A percentile compares a stretch with the other conserved stretches of the same genome.
Conservation (phyloP, 768 basidiomycete species). For the Suillus brevipes region DNA sequence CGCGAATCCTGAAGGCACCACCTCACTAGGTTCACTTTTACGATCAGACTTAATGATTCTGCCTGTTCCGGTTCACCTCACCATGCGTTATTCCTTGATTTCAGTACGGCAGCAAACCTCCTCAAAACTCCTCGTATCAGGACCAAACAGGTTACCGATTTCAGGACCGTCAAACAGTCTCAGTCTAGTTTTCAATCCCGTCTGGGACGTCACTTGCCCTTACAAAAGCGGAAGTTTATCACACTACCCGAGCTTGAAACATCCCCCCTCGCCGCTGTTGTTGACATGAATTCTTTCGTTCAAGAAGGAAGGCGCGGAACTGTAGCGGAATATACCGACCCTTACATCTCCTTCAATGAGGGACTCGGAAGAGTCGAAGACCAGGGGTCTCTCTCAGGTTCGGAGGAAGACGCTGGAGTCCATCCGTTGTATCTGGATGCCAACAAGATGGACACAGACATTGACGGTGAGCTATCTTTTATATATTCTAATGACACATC, state of each 20-base stretch:
- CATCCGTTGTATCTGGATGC: slow-evolving; percentile 30
- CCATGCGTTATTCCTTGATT: slow-evolving; percentile 34
- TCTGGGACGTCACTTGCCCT: slow-evolving; percentile 29
- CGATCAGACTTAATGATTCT: slow-evolving; percentile 35
- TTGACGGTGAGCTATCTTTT: slow-evolving; percentile 42
- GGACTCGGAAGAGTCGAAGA: slow-evolving; percentile 39
- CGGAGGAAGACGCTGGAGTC: slow-evolving; percentile 52
- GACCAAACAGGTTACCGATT: slow-evolving; percentile 20
- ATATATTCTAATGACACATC: slow-evolving; percentile 14
- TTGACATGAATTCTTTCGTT: slow-evolving; percentile 32
- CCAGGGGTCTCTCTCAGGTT: slow-evolving; percentile 53
- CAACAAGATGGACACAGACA: slow-evolving; percentile 45
- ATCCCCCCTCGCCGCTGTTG: slow-evolving; percentile 14
- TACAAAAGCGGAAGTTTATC: slow-evolving; percentile 13
- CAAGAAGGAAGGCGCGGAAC: slow-evolving; percentile 24
- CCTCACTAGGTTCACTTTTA: slow-evolving; percentile 22
- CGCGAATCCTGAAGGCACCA: slow-evolving; percentile 33
- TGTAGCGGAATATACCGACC: slow-evolving; percentile 28
- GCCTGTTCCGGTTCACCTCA: slow-evolving; percentile 27
- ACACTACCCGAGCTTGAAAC: slow-evolving; percentile 1
- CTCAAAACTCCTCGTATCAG: slow-evolving; percentile 26
- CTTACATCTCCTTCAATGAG: slow-evolving; percentile 24
- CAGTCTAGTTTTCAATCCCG: slow-evolving; percentile 30
- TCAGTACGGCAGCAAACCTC: slow-evolving; percentile 27
- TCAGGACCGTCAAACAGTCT: slow-evolving; percentile 14